Evolutionary conservation across 164 flowering plant genomes (phyloP).

Genomic region (Kingdonia uniflora): DNA sequence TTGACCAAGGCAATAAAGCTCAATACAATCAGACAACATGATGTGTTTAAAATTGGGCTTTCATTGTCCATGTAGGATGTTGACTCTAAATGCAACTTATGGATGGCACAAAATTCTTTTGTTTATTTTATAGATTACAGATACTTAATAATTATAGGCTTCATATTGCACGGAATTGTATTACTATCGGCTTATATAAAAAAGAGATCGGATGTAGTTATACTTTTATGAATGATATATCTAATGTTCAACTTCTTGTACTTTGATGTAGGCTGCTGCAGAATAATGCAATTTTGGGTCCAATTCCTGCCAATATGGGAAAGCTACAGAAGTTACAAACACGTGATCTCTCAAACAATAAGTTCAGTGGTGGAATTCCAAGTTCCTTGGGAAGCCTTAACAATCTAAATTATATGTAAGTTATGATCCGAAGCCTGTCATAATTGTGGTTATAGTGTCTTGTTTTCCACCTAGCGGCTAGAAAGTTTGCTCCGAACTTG

Average conservation of each 20-base stretch:
- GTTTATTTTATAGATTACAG: too few relatives aligned
- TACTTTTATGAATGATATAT: background rate
- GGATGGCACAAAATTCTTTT: too few relatives aligned
- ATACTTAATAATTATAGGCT: background rate
- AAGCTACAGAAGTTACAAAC: slow-evolving; percentile 73
- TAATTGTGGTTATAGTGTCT: too few relatives aligned
- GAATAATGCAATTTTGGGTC: slow-evolving; percentile 78
- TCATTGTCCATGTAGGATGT: too few relatives aligned
- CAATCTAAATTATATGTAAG: slow-evolving; percentile 83
- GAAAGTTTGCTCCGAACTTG: background rate
- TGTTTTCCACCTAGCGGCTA: too few relatives aligned
- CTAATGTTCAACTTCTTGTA: background rate
- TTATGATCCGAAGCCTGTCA: slow-evolving; percentile 1
- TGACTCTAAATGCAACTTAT: too few relatives aligned
- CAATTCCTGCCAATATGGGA: slow-evolving; percentile 69
- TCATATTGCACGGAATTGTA: background rate
- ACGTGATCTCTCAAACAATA: slow-evolving; percentile 83
- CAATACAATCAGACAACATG: too few relatives aligned
- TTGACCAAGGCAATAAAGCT: too few relatives aligned
- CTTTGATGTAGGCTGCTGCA: slow-evolving; percentile 59
- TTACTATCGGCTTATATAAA: background rate
- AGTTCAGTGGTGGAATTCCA: slow-evolving; percentile 63
- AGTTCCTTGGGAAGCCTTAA: slow-evolving; percentile 59
- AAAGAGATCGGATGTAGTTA: background rate
- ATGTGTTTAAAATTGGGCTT: too few relatives aligned